Evolutionary conservation across 2,329 filamentous ascomycete species (phyloP).

Genomic region (Aureobasidium subglaciale): DNA sequence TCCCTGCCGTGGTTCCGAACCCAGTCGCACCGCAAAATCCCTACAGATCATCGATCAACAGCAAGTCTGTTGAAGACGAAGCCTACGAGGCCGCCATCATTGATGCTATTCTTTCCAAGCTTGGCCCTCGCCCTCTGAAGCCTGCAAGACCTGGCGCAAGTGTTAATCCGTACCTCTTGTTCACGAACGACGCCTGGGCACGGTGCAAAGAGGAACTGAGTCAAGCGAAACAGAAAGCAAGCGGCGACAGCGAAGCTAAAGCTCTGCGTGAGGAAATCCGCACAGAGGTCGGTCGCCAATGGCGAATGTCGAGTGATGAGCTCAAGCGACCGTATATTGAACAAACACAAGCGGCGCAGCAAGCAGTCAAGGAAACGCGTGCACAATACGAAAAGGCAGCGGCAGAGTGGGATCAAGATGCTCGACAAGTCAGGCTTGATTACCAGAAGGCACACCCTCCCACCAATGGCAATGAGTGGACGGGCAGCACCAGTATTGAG

Average conservation of each 20-base stretch:
- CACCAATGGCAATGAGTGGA: conserved; percentile 4
- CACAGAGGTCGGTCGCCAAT: conserved; percentile 79
- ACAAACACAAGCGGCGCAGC: conserved; percentile 63
- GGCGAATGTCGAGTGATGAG: conserved; percentile 68
- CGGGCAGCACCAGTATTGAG: conserved; percentile 11
- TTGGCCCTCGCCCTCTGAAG: conserved; percentile 68
- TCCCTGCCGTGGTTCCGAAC: conserved; percentile 11
- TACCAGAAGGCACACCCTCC: conserved; percentile 15
- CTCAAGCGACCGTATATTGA: conserved; percentile 72
- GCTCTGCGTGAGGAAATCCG: conserved; percentile 67
- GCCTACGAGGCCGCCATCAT: conserved; percentile 53
- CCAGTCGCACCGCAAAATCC: conserved; percentile 10
- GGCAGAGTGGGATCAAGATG: conserved; percentile 65
- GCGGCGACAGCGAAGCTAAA: conserved; percentile 61
- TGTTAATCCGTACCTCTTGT: conserved; percentile 86
- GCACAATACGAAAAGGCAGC: conserved; percentile 55
- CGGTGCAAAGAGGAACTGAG: conserved; percentile 59
- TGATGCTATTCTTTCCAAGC: conserved; percentile 48
- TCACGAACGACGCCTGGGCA: conserved; percentile 68
- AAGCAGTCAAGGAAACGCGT: conserved; percentile 52
- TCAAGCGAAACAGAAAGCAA: conserved; percentile 56
- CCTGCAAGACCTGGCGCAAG: conserved; percentile 58
- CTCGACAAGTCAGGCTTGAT: conserved; percentile 41
- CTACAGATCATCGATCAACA: conserved; percentile 17
- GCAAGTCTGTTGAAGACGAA: conserved; percentile 29